Conservation (phyloP, 805 yeast species). For the Grigorovia transvaalensis region DNA sequence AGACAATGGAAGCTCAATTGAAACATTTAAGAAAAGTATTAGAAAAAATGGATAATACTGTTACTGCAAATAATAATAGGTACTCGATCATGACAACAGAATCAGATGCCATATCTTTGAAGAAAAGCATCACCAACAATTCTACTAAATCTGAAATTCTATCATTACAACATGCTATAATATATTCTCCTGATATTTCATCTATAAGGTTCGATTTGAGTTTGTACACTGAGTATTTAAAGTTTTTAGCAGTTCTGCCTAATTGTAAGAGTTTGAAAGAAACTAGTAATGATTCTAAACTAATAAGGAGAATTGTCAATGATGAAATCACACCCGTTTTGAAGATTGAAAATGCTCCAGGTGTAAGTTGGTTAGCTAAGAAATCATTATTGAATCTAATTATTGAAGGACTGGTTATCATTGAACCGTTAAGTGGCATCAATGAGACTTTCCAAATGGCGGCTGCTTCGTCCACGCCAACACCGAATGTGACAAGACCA, state of each 20-base stretch:
- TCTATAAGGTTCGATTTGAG: constrained; percentile 35
- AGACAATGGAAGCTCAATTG: constrained; percentile 55
- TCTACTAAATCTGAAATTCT: constrained; percentile 4
- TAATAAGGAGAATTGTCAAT: constrained; percentile 51
- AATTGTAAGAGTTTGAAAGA: constrained; percentile 29
- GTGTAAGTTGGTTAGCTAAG: constrained; percentile 50
- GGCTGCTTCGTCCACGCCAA: constrained; percentile 13
- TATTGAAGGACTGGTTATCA: constrained; percentile 68
- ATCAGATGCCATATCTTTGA: constrained; percentile 14
- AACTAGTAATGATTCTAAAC: constrained; percentile 36
- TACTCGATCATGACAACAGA: constrained; percentile 7
- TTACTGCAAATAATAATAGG: constrained; percentile 6
- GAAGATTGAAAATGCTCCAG: constrained; percentile 52
- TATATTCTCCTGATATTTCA: constrained; percentile 34
- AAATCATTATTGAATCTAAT: constrained; percentile 54
- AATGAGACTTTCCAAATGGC: constrained; percentile 58
- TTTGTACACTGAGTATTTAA: constrained; percentile 30
- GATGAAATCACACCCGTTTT: constrained; percentile 77
- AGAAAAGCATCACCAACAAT: constrained; percentile 8
- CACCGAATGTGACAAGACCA: neutral
- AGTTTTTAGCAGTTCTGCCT: constrained; percentile 30
- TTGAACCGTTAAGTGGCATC: constrained; percentile 79
- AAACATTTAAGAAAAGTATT: constrained; percentile 52
- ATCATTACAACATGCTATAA: constrained; percentile 5
- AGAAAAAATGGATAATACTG: constrained; percentile 32